Base-by-base conservation (phyloP, 495 filamentous ascomycete genomes). In the Neurospora intermedia region DNA sequence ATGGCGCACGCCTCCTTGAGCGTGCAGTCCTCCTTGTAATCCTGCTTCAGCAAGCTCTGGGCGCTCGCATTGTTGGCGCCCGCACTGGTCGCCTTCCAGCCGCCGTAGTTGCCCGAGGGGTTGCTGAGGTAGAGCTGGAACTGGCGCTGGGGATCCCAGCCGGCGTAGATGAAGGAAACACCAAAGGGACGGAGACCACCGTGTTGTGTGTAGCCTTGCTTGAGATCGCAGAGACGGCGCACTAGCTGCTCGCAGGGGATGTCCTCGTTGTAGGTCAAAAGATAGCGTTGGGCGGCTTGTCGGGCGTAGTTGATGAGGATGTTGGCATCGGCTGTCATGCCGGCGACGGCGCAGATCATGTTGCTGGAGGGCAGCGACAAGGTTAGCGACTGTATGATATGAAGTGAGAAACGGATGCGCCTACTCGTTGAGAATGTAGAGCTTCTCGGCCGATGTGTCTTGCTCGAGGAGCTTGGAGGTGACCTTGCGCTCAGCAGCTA, bases 81-180 rank as follows among this genome's bases (percentile, higher is more conserved):
- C 31, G 97, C 93, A 76, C 94, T 97, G 72, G 96, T 99, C 16
- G 96, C 96, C 84, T 98, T 98, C 96, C 96, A 99, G 69, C 96
- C 96, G 70, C 96, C 96, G 79, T 99, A 99, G 84, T 99, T 99
- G 74, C 96, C 96, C 78, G 92, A 96, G n/a, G 96, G 96, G 83
- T 99, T 99, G 87, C 94, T 97, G 82, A 98, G 94, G 87, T 99
- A 99, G 73, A 99, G 88, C 85, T 99, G 96, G 87, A 99, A 99
- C 80, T 98, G 91, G 73, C 94, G 89, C 80, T 94, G 92, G 62
- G 91, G 91, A 79, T 99, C 96, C 86, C 93, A 99, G 73, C 96
- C 96, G 69, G 96, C 96, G 81, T 99, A 99, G 87, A 99, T 98
- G 89, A 99, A 98, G 45, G 94, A 97, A 66, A 99, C 96, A 83